Conservation (phyloP, 2,329 filamentous ascomycete genomes). For the Samsoniella hepiali region DNA sequence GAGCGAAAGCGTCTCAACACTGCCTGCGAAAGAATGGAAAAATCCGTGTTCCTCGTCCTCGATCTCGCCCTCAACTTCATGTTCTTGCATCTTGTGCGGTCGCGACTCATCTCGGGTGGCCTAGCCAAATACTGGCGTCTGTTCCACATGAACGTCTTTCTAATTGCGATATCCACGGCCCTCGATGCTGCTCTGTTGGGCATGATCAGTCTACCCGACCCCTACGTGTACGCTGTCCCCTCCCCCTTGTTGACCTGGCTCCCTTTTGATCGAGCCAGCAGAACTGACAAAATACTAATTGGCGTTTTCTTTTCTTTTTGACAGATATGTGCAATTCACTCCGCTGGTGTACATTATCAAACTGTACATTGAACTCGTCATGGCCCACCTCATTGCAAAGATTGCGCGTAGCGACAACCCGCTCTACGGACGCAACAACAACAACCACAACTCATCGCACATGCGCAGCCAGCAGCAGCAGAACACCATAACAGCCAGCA, state of each 20-base stretch:
- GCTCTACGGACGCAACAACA: not conserved
- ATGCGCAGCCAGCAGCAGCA: not conserved
- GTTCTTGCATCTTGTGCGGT: slow-evolving; percentile 46
- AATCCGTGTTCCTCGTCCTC: slow-evolving; percentile 47
- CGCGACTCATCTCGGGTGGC: slow-evolving; percentile 44
- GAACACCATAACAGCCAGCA: not conserved
- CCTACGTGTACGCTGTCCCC: not conserved
- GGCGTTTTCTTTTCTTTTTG: not conserved
- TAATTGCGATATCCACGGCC: slow-evolving; percentile 45
- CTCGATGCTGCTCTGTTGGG: slow-evolving; percentile 40
- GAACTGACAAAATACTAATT: not conserved
- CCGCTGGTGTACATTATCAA: slow-evolving; percentile 18
- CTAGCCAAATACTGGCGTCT: slow-evolving; percentile 49
- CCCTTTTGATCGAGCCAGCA: no score
- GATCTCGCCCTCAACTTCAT: slow-evolving; percentile 49
- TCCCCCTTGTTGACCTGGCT: no score
- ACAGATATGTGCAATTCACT: slow-evolving; percentile 18
- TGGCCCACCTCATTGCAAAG: slow-evolving; percentile 18
- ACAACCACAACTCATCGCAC: not conserved
- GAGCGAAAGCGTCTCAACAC: slow-evolving; percentile 21
- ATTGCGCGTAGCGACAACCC: slow-evolving; percentile 11
- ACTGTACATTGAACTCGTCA: slow-evolving; percentile 17
- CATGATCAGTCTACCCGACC: slow-evolving; percentile 24
- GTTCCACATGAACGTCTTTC: slow-evolving; percentile 45
- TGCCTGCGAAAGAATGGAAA: slow-evolving; percentile 30